Percentiles rank a stretch among this genome's conserved stretches.
phyloP scores from a whole-genome alignment of 2,329 filamentous ascomycete genomes.

The Ilyonectria sp. region DNA sequence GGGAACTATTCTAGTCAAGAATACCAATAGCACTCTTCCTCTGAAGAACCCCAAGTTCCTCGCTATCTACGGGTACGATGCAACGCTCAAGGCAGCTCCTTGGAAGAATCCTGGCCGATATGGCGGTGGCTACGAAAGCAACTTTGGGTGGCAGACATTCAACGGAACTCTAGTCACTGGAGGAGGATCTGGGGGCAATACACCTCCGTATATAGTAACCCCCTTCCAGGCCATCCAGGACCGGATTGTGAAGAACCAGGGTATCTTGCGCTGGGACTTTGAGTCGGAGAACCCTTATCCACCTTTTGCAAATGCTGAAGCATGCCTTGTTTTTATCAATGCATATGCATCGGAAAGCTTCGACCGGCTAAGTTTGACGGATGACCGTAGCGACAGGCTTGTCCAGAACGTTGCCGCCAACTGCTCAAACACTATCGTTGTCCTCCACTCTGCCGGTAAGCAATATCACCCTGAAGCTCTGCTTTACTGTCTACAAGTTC shows the following conservation, averaged over 20 bases:
- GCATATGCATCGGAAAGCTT: slow-evolving; percentile 85
- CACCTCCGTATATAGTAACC: slow-evolving; percentile 56
- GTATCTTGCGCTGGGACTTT: slow-evolving; percentile 67
- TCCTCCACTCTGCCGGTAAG: slow-evolving; percentile 73
- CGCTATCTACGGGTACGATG: slow-evolving; percentile 76
- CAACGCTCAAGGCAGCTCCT: slow-evolving; percentile 59
- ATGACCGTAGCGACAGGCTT: slow-evolving; percentile 76
- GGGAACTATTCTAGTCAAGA: slow-evolving; percentile 74
- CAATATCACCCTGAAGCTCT: not conserved
- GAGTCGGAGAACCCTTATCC: slow-evolving; percentile 48
- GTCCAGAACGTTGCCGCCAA: slow-evolving; percentile 71
- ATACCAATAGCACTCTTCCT: slow-evolving; percentile 73
- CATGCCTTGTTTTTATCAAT: slow-evolving; percentile 88
- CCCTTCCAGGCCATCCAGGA: slow-evolving; percentile 63
- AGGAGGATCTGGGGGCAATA: slow-evolving; percentile 65
- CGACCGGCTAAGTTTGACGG: slow-evolving; percentile 68
- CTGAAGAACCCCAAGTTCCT: slow-evolving; percentile 70
- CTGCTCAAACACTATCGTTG: slow-evolving; percentile 75
- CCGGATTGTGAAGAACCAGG: slow-evolving; percentile 67
- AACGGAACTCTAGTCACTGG: slow-evolving; percentile 66
- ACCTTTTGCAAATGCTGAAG: slow-evolving; percentile 60
- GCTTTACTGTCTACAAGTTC: not conserved
- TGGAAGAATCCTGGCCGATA: slow-evolving; percentile 62
- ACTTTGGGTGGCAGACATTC: slow-evolving; percentile 54
- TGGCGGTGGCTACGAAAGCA: slow-evolving; percentile 1